A percentile compares a stretch with the other conserved stretches of the same genome.
These are phyloP conservation scores for Earliella scabrosa DNA, from an alignment of 1,284 basidiomycete species.

Conservation along the genomic window DNA sequence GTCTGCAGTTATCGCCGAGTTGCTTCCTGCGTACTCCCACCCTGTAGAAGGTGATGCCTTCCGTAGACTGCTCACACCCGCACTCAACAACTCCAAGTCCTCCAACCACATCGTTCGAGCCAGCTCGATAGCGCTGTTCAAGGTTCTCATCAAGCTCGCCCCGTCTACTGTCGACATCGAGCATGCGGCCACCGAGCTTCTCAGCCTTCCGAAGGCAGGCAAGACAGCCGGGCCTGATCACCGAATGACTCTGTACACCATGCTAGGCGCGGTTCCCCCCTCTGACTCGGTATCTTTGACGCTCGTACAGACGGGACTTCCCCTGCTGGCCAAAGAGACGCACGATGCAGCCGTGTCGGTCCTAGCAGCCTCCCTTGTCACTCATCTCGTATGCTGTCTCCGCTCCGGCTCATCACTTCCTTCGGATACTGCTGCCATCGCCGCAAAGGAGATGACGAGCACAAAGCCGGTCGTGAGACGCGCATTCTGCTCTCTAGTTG, in stretches of 20 bases:
- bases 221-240: slow-evolving; percentile 90
- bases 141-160: slow-evolving; percentile 48
- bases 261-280: slow-evolving; percentile 65
- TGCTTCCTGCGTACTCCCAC: slow-evolving; percentile 61
- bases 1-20: slow-evolving; percentile 52
- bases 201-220: slow-evolving; percentile 75
- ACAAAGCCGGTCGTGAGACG: slow-evolving; percentile 43
- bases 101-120: slow-evolving; percentile 67
- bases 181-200: slow-evolving; percentile 63
- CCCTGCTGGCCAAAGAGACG: slow-evolving; percentile 79
- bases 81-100: slow-evolving; percentile 80
- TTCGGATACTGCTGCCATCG: slow-evolving; percentile 46
- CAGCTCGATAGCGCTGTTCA: slow-evolving; percentile 66
- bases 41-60: slow-evolving; percentile 59
- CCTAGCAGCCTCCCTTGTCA: slow-evolving; percentile 57
- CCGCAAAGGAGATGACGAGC: slow-evolving; percentile 74
- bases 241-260: slow-evolving; percentile 79
- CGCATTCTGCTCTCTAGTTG: slow-evolving; percentile 40
- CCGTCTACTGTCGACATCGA: slow-evolving; percentile 41
- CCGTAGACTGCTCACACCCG: slow-evolving; percentile 65
- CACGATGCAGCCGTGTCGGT: slow-evolving; percentile 65
- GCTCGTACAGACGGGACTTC: slow-evolving; percentile 58
- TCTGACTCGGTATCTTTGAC: slow-evolving; percentile 53
- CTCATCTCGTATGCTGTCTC: slow-evolving; percentile 65
- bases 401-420: slow-evolving; percentile 46